These are phyloP conservation scores for Crucibulum laeve DNA, from an alignment of 768 basidiomycete genomes.

Conservation along the genomic window DNA sequence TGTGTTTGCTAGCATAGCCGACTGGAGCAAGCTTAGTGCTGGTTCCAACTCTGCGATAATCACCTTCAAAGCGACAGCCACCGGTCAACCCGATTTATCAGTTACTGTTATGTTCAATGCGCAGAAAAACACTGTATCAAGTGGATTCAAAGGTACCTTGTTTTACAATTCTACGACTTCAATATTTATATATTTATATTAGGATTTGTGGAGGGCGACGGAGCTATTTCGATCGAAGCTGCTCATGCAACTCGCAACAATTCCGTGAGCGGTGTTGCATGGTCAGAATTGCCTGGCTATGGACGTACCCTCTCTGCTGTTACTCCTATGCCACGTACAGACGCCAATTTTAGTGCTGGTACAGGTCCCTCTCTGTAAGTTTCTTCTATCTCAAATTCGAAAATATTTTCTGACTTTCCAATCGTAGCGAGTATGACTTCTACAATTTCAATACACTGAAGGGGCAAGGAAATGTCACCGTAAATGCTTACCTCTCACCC, in stretches of 20 bases:
- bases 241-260: conserved; percentile 48
- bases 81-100: conserved; percentile 28
- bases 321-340: conserved; percentile 52
- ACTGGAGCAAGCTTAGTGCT: conserved; percentile 49
- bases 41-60: conserved; percentile 34
- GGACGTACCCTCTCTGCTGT: conserved; percentile 59
- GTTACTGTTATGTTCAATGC: conserved; percentile 30
- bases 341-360: conserved; percentile 56
- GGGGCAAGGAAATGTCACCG: conserved; percentile 37
- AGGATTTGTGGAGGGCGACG: conserved; percentile 64
- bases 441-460: conserved; percentile 49
- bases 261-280: conserved; percentile 46
- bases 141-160: conserved; percentile 43
- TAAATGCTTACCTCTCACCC: conserved; percentile 45
- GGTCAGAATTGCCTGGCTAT: conserved; percentile 57
- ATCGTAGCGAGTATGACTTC: conserved; percentile 58
- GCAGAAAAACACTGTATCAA: conserved; percentile 31
- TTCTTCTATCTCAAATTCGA: background rate
- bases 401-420: background rate
- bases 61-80: conserved; percentile 41
- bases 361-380: conserved; percentile 56
- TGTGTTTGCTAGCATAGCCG: conserved; percentile 46
- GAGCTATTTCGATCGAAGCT: conserved; percentile 64
- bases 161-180: background rate
- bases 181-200: background rate